Evolutionary conservation across 768 basidiomycete genomes (phyloP), one percentile per base, ranked within the genome.

Genomic region (Rhodotorula toruloides): DNA sequence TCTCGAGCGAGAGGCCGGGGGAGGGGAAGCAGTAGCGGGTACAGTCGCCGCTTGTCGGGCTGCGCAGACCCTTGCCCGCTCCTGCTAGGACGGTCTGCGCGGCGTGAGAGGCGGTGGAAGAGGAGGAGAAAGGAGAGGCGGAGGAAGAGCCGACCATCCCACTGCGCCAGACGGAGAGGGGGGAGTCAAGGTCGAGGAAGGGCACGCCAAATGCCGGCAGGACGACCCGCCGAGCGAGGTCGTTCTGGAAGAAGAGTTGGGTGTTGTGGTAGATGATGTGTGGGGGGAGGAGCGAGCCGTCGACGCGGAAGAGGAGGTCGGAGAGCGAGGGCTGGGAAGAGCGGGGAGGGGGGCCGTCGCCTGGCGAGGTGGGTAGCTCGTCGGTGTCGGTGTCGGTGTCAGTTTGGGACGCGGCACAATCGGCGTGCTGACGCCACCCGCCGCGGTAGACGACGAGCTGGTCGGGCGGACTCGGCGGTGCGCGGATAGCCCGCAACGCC

Each of bases 21-120:
- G 67, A 66, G 3, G 74, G 74, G 34, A 74, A 46, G 62, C 74
- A 75, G 56, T 70, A 72, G 37, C 72, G 48, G 37, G 63, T 32
- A 49, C 74, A 75, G 49, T 75, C 73, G 25, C 63, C 61, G 31
- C 63, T 56, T 32, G 46, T 37, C 4, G 55, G 47, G 36, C 44
- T 61, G 19, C 58, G 32, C 32, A 67, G 32, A 6, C 68, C 65
- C 27, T 19, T n/a, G 34, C 36, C 42, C n/a, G 37, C n/a, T 7
- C 39, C 32, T 9, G 43, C 25, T 32, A 29, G 25, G 40, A 4
- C 31, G 9, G 13, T 8, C 50, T 37, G 31, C 54, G 6, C 34
- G 37, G 27, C 27, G 34, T 39, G 19, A 2, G 17, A 5, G 7
- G 7, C 36, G 39, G n/a, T 22, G 39, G 37, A n/a, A 11, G 58